Evolutionary conservation across 306 rosid species (phyloP).

Genomic region (Quillaja saponaria): DNA sequence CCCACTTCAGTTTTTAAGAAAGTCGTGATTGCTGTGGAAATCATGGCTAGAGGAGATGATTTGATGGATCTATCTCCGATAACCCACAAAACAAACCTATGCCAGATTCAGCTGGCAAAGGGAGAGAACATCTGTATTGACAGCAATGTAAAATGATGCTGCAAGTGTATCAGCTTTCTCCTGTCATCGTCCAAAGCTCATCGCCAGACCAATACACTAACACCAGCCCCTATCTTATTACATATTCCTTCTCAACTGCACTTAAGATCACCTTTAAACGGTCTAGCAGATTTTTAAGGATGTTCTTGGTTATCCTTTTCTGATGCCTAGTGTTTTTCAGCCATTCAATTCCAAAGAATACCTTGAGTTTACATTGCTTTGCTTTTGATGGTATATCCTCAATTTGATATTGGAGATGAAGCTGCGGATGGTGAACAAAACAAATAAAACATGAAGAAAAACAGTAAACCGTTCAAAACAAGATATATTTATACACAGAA

Average conservation of each 20-base stretch:
- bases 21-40: conserved; percentile 14
- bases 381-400: conserved; percentile 60
- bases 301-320: conserved; percentile 74
- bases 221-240: conserved; percentile 34
- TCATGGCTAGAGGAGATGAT: conserved; percentile 19
- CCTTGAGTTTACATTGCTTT: conserved; percentile 59
- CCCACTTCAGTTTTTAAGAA: conserved; percentile 15
- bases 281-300: conserved; percentile 56
- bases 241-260: conserved; percentile 69
- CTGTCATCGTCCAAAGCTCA: conserved; percentile 12
- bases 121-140: conserved; percentile 8
- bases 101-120: conserved; percentile 8
- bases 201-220: conserved; percentile 6
- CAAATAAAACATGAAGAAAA: conserved; percentile 6
- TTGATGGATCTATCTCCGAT: conserved; percentile 11
- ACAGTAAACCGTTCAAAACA: conserved; percentile 10
- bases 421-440: conserved; percentile 53
- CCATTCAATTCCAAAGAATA: conserved; percentile 85
- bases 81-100: conserved; percentile 18
- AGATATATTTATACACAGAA: conserved; percentile 19
- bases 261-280: conserved; percentile 49
- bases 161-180: conserved; percentile 26
- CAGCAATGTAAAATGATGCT: conserved; percentile 14
- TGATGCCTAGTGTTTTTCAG: conserved; percentile 75
- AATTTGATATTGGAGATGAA: conserved; percentile 74